Base-by-base conservation (phyloP, 2,329 filamentous ascomycete species). In the Ophiostoma quercus region DNA sequence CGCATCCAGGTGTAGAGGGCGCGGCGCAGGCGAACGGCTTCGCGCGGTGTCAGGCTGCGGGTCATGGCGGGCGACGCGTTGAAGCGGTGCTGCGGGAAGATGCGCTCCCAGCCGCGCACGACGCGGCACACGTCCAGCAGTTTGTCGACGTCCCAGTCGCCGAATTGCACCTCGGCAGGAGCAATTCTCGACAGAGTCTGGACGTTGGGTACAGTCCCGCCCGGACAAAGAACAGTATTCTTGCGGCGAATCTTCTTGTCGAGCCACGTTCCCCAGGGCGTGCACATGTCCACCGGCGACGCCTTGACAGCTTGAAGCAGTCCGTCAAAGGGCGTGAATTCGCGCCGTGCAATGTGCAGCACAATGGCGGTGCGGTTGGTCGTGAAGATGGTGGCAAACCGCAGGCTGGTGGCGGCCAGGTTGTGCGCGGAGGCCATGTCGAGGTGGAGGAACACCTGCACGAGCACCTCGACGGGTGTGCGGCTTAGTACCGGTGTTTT, bases 1-100 rank as follows among this genome's bases (percentile, higher is more conserved):
- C 84, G 78, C 84, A 84, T 85, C 84, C 84, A 87, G 41, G 79
- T 77, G 67, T 84, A 85, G 39, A 87, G 75, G 0, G 83, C 84
- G 71, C 80, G 79, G 5, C 85, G 81, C 67, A 86, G 79, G 66
- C 84, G 80, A n/a, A 76, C 72, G 37, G 78, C 78, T 74, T 87
- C 85, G 34, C 79, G 76, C 0, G 75, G 68, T 8, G 76, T 76
- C 6, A 87, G 78, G 51, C 78, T 79, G 19, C 84, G 81, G 57
- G 82, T 74, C 39, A 73, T 81, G 66, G 82, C 76, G 69, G 82
- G 80, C 0, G 80, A 79, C 11, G 79, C 75, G 1, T 82, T 78
- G 72, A 84, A 82, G 4, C 77, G 75, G 57, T 77, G 73, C 19
- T 76, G 75, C 5, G 79, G 79, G 63, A 79, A 82, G 4, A 77